phyloP scores from a whole-genome alignment of 2,329 filamentous ascomycete genomes.

The Trichoderma cornu-damae region DNA sequence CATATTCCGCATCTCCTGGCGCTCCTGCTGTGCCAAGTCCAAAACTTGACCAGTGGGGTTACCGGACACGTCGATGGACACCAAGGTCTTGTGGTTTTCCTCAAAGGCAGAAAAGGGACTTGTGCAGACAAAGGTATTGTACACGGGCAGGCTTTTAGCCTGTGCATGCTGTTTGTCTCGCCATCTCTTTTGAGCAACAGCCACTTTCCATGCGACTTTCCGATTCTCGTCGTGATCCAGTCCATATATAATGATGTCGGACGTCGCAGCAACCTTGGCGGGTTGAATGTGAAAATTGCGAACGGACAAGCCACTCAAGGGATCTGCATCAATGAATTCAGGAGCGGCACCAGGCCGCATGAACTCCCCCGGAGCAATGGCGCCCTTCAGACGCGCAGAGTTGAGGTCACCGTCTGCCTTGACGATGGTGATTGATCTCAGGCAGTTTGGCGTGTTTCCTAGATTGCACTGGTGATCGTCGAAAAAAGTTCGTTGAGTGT shows the following conservation, averaged over 20 bases:
- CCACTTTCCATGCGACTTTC: conserved; percentile 63
- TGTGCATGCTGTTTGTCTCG: conserved; percentile 57
- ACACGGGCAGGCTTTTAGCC: conserved; percentile 54
- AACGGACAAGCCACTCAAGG: conserved; percentile 85
- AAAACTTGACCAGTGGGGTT: conserved; percentile 69
- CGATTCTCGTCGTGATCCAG: conserved; percentile 59
- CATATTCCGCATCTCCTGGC: conserved; percentile 90
- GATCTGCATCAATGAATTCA: conserved; percentile 78
- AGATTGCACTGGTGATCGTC: conserved; percentile 67
- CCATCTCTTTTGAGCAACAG: conserved; percentile 72
- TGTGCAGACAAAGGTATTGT: conserved; percentile 76
- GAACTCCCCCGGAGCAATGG: conserved; percentile 76
- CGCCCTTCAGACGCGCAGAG: conserved; percentile 74
- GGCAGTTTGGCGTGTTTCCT: conserved; percentile 63
- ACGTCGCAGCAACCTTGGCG: conserved; percentile 79
- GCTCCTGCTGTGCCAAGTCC: conserved; percentile 86
- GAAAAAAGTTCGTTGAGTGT: conserved; percentile 87
- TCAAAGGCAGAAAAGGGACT: conserved; percentile 69
- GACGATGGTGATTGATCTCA: conserved; percentile 77
- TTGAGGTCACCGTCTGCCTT: conserved; percentile 81
- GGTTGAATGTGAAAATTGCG: conserved; percentile 96
- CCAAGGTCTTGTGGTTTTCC: conserved; percentile 59
- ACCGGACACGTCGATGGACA: conserved; percentile 69
- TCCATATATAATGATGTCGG: conserved; percentile 89
- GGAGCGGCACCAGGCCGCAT: conserved; percentile 48